Evolutionary conservation across 441 rosid species (phyloP), one percentile per base, ranked within the genome.

Genomic region (Pelargonium australe): DNA sequence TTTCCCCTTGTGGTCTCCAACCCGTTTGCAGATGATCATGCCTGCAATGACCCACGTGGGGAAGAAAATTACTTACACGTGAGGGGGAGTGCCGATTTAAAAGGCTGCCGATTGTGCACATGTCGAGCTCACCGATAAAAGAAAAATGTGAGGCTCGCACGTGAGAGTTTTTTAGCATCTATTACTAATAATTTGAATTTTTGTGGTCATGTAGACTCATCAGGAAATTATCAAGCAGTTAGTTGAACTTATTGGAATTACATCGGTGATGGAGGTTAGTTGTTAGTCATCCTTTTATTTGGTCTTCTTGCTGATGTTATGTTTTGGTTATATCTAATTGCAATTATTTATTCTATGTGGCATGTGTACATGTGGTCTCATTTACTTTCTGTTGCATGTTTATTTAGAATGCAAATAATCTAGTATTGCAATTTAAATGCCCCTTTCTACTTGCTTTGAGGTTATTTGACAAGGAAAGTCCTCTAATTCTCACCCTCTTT

Each of bases 241-340:
- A 70, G 91, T 93, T 65, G 98, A 90, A 72, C 86, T 93, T 75
- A 84, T 92, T 83, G 97, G 98, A 70, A 90, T 86, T 68, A 92
- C 98, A 44, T 92, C 98, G 49, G 80, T 93, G 66, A 87, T 93
- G 98, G 98, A 93, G 98, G 98, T 90, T 82, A 68, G 86, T 70
- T 68, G 43, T 80, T 44, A 11, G 7, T 70, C 65, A 71, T 67
- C 66, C 19, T 68, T 75, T 77, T 17, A 76, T 23, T 63, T 6
- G 45, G 64, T 68, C 28, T 40, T 31, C 43, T 63, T 60, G 72
- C 53, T 34, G 58, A 75, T 55, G 49, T 63, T 45, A 9, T 65
- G 28, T 25, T 23, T 66, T 51, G 58, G 45, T 71, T 70, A n/a
- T 58, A 19, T 44, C 43, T 37, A 28, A 41, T 41, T 72, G 63